Conservation (phyloP, 2,329 filamentous ascomycete species). For the Atkinsonella hypoxylon region DNA sequence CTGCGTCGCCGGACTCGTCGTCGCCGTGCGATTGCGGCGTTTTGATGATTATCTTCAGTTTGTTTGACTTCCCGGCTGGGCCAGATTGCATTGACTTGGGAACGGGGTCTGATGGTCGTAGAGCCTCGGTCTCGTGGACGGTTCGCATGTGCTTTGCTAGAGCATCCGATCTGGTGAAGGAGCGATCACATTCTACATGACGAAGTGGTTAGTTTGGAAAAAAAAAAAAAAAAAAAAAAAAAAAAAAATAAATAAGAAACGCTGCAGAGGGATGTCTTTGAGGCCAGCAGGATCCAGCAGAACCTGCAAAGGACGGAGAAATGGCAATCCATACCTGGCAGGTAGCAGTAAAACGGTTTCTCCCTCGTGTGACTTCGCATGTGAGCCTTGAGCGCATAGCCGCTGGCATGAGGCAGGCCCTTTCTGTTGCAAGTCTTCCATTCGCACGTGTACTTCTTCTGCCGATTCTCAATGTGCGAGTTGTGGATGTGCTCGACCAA, state of each 20-base stretch:
- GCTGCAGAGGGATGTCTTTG: no score
- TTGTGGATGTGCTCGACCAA: constrained; percentile 79
- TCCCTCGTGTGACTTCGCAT: constrained; percentile 97
- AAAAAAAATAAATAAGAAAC: no score
- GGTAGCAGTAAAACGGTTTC: constrained; percentile 93
- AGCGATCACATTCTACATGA: constrained; percentile 77
- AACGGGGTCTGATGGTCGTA: constrained; percentile 67
- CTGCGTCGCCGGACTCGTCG: constrained; percentile 40
- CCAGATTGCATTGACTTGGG: constrained; percentile 53
- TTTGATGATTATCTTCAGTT: constrained; percentile 53
- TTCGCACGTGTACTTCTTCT: constrained; percentile 97
- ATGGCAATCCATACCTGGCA: constrained; percentile 56
- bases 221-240: no score
- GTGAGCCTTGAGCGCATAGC: constrained; percentile 90
- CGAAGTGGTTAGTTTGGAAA: no score
- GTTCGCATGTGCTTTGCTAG: constrained; percentile 98
- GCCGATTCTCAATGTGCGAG: constrained; percentile 83
- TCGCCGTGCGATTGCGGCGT: constrained; percentile 47
- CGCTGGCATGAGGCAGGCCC: constrained; percentile 83
- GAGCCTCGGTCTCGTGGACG: constrained; percentile 90
- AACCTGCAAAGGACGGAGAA: neutral
- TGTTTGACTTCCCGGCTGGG: constrained; percentile 33
- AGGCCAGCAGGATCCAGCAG: neutral
- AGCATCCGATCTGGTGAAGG: constrained; percentile 91
- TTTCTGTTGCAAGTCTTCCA: constrained; percentile 86